phyloP scores from a whole-genome alignment of 192 early-diverging fungal species.

The Coemansia sp. region DNA sequence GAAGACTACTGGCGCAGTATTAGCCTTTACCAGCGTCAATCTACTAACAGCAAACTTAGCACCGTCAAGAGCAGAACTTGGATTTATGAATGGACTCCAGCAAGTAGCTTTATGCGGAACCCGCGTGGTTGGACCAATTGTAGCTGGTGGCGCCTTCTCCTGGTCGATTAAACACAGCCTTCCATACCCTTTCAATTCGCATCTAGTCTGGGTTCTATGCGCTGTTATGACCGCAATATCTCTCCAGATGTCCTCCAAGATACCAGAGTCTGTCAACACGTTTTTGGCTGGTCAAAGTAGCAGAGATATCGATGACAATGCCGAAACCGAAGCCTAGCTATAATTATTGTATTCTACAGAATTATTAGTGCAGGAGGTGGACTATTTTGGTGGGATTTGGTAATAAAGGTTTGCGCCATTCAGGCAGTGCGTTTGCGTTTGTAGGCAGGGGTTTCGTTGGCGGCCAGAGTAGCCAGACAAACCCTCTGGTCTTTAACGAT shows the following conservation, averaged over 20 bases:
- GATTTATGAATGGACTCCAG: constrained; percentile 40
- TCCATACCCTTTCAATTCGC: constrained; percentile 41
- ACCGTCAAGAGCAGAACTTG: constrained; percentile 24
- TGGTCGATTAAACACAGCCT: constrained; percentile 35
- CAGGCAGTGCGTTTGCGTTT: no score
- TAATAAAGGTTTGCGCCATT: no score
- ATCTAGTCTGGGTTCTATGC: constrained; percentile 37
- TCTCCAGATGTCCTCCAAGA: constrained; percentile 2
- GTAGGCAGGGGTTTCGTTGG: no score
- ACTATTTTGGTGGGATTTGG: no score
- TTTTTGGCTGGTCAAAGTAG: constrained; percentile 26
- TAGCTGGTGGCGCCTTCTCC: constrained; percentile 23
- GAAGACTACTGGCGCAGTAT: background rate
- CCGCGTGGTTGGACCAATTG: constrained; percentile 23
- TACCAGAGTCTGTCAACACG: constrained; percentile 33
- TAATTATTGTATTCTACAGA: no score
- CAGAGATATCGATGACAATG: background rate
- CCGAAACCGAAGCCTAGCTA: background rate
- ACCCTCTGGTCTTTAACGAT: no score
- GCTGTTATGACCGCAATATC: constrained; percentile 11
- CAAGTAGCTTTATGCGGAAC: constrained; percentile 27
- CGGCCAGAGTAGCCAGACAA: no score
- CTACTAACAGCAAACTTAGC: constrained; percentile 43
- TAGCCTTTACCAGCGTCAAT: background rate
- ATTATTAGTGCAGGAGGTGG: no score